Evolutionary conservation across 352 stramenopile genomes (phyloP), one percentile per base, ranked within the genome.

Genomic region (Globisporangium uncinulatum): DNA sequence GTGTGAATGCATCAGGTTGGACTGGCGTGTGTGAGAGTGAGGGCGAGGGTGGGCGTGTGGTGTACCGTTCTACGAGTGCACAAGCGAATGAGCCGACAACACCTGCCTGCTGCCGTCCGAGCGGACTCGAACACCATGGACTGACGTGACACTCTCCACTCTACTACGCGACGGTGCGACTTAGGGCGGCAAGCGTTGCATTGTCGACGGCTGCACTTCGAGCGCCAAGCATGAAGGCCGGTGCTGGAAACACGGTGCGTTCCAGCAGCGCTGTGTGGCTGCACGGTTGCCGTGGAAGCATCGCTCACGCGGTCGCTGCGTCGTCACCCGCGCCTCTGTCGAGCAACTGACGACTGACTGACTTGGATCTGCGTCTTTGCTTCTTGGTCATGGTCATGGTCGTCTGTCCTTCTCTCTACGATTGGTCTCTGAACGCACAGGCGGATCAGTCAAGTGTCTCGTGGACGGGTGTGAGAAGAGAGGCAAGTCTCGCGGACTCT

Each of bases 151-250:
- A 29, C 24, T 29, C 24, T 29, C 24, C 24, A 29, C 24, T 29
- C 24, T 29, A 29, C 24, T 29, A 29, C 24, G 24, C 24, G 24
- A 29, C 24, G 24, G 24, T 29, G 24, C 24, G 24, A 29, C 24
- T 29, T 4, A 75, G 65, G 70, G 73, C 13, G 75, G 75, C 24
- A 86, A 83, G 63, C 61, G 70, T 1, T 86, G 76, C 62, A 70
- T 57, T 13, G 62, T 79, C 11, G 73, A 81, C 11, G 76, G 49
- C 48, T 86, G 76, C 63, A 79, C 72, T 44, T 78, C 71, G 47
- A 69, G 76, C 24, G 73, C 76, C 6, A 70, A 86, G 56, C 79
- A 83, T 63, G 69, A 67, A 39, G 76, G 76, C 41, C 67, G 81
- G 2, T 81, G 72, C 64, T 81, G 72, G 72, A 81, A 81, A 48